Evolutionary conservation across 176 grass and related monocot species (phyloP), one percentile per base, ranked within the genome.

Genomic region (Bolboschoenus planiculmis): DNA sequence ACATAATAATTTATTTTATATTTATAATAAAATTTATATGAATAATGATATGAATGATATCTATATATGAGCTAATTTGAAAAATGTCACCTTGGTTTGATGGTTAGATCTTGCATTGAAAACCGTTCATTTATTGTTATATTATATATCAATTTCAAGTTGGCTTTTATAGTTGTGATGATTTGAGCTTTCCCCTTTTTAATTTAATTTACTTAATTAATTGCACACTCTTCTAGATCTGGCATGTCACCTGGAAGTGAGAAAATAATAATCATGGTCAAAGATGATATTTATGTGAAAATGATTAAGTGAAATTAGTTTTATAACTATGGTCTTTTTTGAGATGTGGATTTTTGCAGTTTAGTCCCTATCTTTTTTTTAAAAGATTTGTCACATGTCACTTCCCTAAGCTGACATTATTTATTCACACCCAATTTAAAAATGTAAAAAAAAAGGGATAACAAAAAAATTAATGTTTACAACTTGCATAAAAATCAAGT

Each of bases 181-280:
- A 58, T 58, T 60, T 57, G 30, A 23, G 35, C 18, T 80, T 37
- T 35, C 31, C 2, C 0, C 23, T 58, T 40, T 56, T n/a, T n/a
- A n/a, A n/a, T 51, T 78, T 44, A 10, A 53, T 78, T 80, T 39
- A 79, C 16, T 59, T 80, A 65, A 82, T 59, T 80, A 65, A 82
- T 82, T 81, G 66, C 87, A 86, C 81, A 26, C 30, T 82, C 7
- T 84, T 37, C 90, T 81, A 89, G 81, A 87, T 84, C 27, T 65
- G 15, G 75, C 63, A 84, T 78, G 34, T 81, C 81, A 62, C 64
- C 39, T 87, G 62, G 70, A 65, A 61, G 29, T 67, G 27, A 86
- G 87, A 56, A 56, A 63, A 70, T 59, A 63, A 70, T 59, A 43
- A 55, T 89, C 80, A 42, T 80, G 74, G 87, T 77, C 60, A 82